Evolutionary conservation across 2,329 filamentous ascomycete genomes (phyloP).

Genomic region (Fusarium poae): DNA sequence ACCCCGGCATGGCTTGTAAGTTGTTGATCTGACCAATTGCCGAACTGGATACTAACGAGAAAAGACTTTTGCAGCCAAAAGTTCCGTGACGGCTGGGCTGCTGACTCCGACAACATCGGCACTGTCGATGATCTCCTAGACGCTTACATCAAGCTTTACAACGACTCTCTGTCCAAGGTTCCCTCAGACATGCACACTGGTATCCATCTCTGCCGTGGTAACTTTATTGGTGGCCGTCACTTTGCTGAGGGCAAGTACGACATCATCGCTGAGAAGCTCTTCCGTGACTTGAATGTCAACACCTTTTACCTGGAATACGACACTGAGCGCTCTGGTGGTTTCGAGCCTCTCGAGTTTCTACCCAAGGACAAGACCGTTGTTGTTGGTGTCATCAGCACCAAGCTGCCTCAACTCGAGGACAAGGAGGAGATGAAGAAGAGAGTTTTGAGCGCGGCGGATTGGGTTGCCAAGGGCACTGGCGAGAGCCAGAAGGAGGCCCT

Average conservation of each 20-base stretch:
- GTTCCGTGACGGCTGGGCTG: slow-evolving; percentile 77
- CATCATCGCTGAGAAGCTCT: slow-evolving; percentile 74
- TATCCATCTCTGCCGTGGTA: slow-evolving; percentile 79
- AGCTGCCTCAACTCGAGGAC: slow-evolving; percentile 72
- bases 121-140: slow-evolving; percentile 78
- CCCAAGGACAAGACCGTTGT: slow-evolving; percentile 74
- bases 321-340: slow-evolving; percentile 73
- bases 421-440: slow-evolving; percentile 72
- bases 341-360: slow-evolving; percentile 72
- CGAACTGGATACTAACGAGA: slow-evolving; percentile 6
- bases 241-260: slow-evolving; percentile 77
- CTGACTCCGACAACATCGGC: slow-evolving; percentile 75
- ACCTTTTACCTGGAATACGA: slow-evolving; percentile 80
- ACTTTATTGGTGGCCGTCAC: slow-evolving; percentile 75
- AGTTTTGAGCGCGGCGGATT: slow-evolving; percentile 72
- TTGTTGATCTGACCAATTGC: slow-evolving; percentile 37
- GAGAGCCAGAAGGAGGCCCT: slow-evolving; percentile 76
- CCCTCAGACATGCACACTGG: slow-evolving; percentile 80
- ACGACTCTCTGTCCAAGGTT: slow-evolving; percentile 73
- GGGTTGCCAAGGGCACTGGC: slow-evolving; percentile 75
- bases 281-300: slow-evolving; percentile 72
- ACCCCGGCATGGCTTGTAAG: slow-evolving; percentile 76
- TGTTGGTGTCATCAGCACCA: slow-evolving; percentile 73
- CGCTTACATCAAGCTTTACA: slow-evolving; percentile 82
- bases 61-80: slow-evolving; percentile 79